Evolutionary conservation across 2,329 filamentous ascomycete genomes (phyloP).

Genomic region (Apiospora phragmitis): DNA sequence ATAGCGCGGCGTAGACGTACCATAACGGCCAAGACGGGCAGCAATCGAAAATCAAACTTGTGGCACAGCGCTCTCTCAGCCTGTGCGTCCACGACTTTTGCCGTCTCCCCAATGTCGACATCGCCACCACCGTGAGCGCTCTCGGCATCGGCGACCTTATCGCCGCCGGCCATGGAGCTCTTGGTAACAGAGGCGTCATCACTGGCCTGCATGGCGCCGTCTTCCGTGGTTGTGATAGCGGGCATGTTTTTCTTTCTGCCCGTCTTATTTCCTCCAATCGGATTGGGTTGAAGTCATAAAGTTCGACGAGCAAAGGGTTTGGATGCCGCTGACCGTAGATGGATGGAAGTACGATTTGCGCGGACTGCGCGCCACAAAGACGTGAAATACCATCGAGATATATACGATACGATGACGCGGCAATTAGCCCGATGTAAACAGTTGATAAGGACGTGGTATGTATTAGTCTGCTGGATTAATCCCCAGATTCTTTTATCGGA

Average conservation of each 20-base stretch:
- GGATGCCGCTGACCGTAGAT: too few species aligned
- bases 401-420: background rate
- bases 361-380: background rate
- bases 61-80: slow-evolving; percentile 52
- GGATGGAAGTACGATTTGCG: background rate
- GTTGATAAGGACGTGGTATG: background rate
- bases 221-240: background rate
- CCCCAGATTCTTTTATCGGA: slow-evolving; percentile 1
- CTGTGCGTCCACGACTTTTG: slow-evolving; percentile 36
- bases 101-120: slow-evolving; percentile 35
- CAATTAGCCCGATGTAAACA: background rate
- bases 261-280: background rate
- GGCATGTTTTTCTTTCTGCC: background rate
- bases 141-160: slow-evolving; percentile 21
- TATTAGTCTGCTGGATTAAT: background rate
- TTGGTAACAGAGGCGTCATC: background rate
- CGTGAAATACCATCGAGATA: background rate
- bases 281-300: too few species aligned
- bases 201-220: background rate
- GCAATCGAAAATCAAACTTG: slow-evolving; percentile 55
- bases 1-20: slow-evolving; percentile 22
- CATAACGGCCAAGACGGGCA: slow-evolving; percentile 57
- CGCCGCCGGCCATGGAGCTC: background rate
- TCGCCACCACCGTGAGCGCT: slow-evolving; percentile 20
- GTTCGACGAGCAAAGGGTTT: background rate